phyloP scores from a whole-genome alignment of 495 filamentous ascomycete genomes.

The Penicillium arizonense region DNA sequence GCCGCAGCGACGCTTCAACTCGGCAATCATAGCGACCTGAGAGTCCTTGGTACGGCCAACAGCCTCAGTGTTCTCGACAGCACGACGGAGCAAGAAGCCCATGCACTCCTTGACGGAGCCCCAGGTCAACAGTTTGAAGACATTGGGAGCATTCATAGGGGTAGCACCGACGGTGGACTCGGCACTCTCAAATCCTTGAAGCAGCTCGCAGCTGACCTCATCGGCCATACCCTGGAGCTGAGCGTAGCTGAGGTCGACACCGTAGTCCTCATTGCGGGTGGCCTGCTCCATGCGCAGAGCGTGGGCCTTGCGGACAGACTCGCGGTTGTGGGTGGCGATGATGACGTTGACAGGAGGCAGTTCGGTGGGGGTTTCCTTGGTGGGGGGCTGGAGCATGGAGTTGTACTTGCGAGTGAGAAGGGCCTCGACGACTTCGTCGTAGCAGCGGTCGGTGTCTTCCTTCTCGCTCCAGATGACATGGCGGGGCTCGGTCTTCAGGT shows the following conservation, averaged over 20 bases:
- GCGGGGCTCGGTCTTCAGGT: slow-evolving; percentile 76
- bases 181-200: slow-evolving; percentile 50
- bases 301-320: slow-evolving; percentile 71
- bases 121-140: slow-evolving; percentile 92
- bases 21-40: slow-evolving; percentile 67
- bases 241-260: slow-evolving; percentile 72
- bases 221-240: slow-evolving; percentile 98
- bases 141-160: slow-evolving; percentile 51
- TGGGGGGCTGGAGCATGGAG: slow-evolving; percentile 42
- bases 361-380: slow-evolving; percentile 23
- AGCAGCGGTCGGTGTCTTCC: slow-evolving; percentile 72
- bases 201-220: slow-evolving; percentile 81
- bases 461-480: slow-evolving; percentile 77
- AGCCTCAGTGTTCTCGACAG: slow-evolving; percentile 90
- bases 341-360: slow-evolving; percentile 71
- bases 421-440: slow-evolving; percentile 59
- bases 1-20: slow-evolving; percentile 64
- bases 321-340: slow-evolving; percentile 90
- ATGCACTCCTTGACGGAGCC: slow-evolving; percentile 89
- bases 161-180: slow-evolving; percentile 18
- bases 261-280: slow-evolving; percentile 34
- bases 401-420: slow-evolving; percentile 57
- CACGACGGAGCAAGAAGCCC: slow-evolving; percentile 83
- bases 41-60: slow-evolving; percentile 74
- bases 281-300: slow-evolving; percentile 53